These are phyloP conservation scores for Chlorella sp. DNA, from an alignment of 139 green algal genomes.

Conservation along the genomic window DNA sequence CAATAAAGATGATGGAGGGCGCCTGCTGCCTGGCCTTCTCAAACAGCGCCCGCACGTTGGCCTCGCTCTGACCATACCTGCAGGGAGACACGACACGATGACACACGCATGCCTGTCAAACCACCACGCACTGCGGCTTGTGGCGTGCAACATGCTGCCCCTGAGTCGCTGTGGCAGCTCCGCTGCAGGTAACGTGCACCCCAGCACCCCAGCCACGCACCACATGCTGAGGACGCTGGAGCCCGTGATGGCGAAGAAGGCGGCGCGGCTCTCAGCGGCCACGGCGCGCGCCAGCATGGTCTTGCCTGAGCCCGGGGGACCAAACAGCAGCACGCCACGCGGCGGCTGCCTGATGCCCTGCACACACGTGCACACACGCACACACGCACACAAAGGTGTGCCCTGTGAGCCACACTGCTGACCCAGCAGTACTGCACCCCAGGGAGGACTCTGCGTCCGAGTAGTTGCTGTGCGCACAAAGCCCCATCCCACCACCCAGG, in stretches of 20 bases:
- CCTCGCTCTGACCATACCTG: constrained; percentile 35
- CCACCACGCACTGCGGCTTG: no score
- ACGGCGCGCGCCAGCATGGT: constrained; percentile 41
- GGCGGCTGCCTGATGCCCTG: constrained; percentile 26
- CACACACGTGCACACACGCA: background rate
- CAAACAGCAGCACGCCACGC: constrained; percentile 37
- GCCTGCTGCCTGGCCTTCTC: constrained; percentile 26
- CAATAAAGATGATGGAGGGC: constrained; percentile 47
- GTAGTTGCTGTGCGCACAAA: no score
- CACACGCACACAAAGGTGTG: background rate
- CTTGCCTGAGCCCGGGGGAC: constrained; percentile 39
- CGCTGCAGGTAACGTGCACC: no score
- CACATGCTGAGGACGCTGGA: no score
- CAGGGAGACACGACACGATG: background rate
- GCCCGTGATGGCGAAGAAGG: constrained; percentile 37
- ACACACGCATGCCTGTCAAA: background rate
- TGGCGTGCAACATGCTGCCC: no score
- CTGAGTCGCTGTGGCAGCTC: no score
- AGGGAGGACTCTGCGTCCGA: no score
- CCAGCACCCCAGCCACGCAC: no score
- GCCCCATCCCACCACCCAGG: no score
- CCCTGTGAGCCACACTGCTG: background rate
- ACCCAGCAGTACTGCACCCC: no score
- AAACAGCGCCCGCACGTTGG: constrained; percentile 40
- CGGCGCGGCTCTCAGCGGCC: constrained; percentile 27